phyloP scores from a whole-genome alignment of 2,329 filamentous ascomycete genomes.

The Ophiostoma sp. region DNA sequence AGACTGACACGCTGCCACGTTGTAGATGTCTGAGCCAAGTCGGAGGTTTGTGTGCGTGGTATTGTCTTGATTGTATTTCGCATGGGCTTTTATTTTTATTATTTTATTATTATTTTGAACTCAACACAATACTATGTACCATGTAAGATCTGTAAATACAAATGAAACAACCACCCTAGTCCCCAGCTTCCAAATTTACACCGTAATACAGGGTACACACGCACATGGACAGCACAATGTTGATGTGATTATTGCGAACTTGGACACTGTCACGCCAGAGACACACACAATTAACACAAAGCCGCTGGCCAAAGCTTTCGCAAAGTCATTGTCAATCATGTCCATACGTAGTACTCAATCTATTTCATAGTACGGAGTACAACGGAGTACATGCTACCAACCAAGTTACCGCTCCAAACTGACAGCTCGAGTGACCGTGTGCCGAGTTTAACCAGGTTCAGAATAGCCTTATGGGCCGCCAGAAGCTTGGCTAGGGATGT shows the following conservation, averaged over 20 bases:
- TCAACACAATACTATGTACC: no score
- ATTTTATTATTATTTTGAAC: background rate
- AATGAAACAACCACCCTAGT: background rate
- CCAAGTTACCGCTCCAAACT: background rate
- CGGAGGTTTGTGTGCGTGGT: conserved; percentile 5
- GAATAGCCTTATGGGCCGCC: background rate
- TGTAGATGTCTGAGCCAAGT: conserved; percentile 3
- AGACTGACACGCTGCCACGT: conserved; percentile 1
- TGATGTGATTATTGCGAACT: no score
- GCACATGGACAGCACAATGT: no score
- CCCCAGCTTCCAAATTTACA: no score
- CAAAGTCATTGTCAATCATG: no score
- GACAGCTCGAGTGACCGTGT: background rate
- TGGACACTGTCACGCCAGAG: no score
- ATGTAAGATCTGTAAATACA: no score
- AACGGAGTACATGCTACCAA: background rate
- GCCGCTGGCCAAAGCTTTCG: no score
- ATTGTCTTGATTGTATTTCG: background rate
- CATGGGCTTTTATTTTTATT: background rate
- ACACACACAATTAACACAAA: no score
- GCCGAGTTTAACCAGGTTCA: conserved; percentile 1
- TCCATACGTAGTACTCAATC: no score
- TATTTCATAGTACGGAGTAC: no score
- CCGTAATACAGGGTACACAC: no score
- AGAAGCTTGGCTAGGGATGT: conserved; percentile 2